Evolutionary conservation across 257 asterid genomes (phyloP), one percentile per base, ranked within the genome.

Genomic region (Plectranthus barbatus): DNA sequence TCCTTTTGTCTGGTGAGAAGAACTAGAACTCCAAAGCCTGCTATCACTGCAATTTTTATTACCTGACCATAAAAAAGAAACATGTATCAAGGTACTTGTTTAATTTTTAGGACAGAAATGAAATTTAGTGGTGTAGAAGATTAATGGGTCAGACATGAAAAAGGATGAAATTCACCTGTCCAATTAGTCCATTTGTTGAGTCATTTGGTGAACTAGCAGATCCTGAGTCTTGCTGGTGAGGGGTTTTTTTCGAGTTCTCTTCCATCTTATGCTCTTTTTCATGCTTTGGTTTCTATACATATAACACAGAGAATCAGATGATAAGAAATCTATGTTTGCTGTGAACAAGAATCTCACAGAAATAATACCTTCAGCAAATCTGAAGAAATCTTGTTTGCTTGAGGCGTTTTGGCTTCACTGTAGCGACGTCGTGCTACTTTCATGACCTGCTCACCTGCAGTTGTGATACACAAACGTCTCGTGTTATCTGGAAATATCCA

Each of bases 1-100:
- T 86, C 95, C 71, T 77, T 84, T 71, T 92, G 86, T 69, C 97
- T 82, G 60, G 90, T 86, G 57, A 92, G 77, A 59, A 89, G 69
- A 76, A 89, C 97, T 63, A 92, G 79, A 23, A 77, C 72, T 60
- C 97, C 97, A 62, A 86, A 92, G 47, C 96, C 96, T 74, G 86
- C 74, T 45, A 89, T 71, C 40, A 76, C 71, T 9, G 80, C 96
- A 61, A 86, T 37, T 66, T 85, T 92, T 46, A 86, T 62, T 45
- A 77, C 85, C 99, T 89, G 83, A 48, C 7, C 70, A 56, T 15
- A 45, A 52, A 74, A 41, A 13, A 62, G 39, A 60, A 10, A 49
- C 6, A 42, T n/a, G 18, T 34, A n/a, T 40, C 60, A 52, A 14
- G 41, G 46, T 40, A 13, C 40, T 21, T 5, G 12, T 0, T 26